Evolutionary conservation across 768 basidiomycete species (phyloP), one percentile per base, ranked within the genome.

Genomic region (Cystobasidium tubakii): DNA sequence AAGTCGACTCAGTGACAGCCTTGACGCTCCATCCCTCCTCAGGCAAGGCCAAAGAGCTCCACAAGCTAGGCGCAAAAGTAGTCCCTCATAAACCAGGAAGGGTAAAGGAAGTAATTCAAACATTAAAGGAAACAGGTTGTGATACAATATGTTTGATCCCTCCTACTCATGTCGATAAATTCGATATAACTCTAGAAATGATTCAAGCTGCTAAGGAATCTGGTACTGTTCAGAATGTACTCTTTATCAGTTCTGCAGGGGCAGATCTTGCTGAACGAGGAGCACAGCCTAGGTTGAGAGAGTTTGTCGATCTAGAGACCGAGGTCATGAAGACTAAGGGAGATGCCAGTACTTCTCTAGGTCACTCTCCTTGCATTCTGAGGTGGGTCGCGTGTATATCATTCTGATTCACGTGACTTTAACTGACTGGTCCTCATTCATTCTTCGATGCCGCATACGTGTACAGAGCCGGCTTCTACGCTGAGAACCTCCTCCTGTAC

Each of bases 241-340:
- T 60, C 21, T 60, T 60, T 34, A 60, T 60, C 27, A 60, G 57
- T 60, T 60, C 57, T 15, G 57, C 57, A 29, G 57, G 57, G 12
- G 57, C 57, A 7, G 57, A 60, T 60, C 57, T 60, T 12, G 57
- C 57, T 3, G 57, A 60, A 60, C 4, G 57, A 27, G 57, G 23
- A 9, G 6, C 10, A 12, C 57, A 60, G 21, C 57, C 57, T 34
- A 60, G 57, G 29, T 60, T 60, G 27, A 60, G 57, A 60, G 57
- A 60, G 27, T 60, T 60, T 60, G 33, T 60, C 21, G 57, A 60
- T 34, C 21, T 60, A 6, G 57, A 60, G 21, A 29, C 27, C 12
- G 57, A 60, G 29, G 57, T 60, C 13, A 60, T 60, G 57, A 60
- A 60, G 57, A 60, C 4, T 60, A 60, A 60, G 29, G 57, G 57